Conservation (phyloP, 2,329 filamentous ascomycete genomes). For the Penicillium sp. region DNA sequence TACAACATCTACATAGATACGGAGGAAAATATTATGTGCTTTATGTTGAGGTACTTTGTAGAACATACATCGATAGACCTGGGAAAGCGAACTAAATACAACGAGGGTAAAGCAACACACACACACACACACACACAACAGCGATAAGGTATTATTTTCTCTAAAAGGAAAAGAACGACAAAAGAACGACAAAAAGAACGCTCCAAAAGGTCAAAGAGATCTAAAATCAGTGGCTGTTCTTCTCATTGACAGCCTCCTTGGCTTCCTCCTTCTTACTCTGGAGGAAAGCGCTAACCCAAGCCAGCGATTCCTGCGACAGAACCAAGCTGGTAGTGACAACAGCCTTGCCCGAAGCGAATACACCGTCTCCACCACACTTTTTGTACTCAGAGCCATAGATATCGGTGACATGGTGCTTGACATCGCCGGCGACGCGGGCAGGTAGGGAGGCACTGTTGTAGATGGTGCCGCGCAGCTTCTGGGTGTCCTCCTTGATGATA, state of each 20-base stretch:
- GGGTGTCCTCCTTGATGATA: slow-evolving; percentile 71
- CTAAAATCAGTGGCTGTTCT: slow-evolving; percentile 31
- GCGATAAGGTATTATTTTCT: slow-evolving; percentile 25
- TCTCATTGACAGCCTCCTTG: slow-evolving; percentile 56
- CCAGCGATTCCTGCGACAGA: slow-evolving; percentile 64
- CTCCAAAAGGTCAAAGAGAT: slow-evolving; percentile 5
- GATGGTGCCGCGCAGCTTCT: slow-evolving; percentile 66
- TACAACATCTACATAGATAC: not conserved
- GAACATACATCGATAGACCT: not conserved
- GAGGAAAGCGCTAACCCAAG: slow-evolving; percentile 60
- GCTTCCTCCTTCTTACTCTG: slow-evolving; percentile 62
- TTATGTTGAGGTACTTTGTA: not conserved
- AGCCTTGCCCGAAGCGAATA: slow-evolving; percentile 70
- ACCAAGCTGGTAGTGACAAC: slow-evolving; percentile 66
- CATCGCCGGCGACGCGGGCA: slow-evolving; percentile 61
- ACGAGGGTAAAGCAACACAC: not conserved
- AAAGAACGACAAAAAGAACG: slow-evolving; percentile 3
- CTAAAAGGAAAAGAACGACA: slow-evolving; percentile 14
- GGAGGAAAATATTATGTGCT: no score
- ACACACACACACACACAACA: not conserved
- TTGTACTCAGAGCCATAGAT: slow-evolving; percentile 49
- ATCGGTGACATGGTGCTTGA: slow-evolving; percentile 48
- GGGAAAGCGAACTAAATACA: slow-evolving; percentile 5
- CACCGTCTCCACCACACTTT: slow-evolving; percentile 54
- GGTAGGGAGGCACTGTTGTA: slow-evolving; percentile 63